Conservation (phyloP, 2,329 filamentous ascomycete species). For the Rutstroemia sp. region DNA sequence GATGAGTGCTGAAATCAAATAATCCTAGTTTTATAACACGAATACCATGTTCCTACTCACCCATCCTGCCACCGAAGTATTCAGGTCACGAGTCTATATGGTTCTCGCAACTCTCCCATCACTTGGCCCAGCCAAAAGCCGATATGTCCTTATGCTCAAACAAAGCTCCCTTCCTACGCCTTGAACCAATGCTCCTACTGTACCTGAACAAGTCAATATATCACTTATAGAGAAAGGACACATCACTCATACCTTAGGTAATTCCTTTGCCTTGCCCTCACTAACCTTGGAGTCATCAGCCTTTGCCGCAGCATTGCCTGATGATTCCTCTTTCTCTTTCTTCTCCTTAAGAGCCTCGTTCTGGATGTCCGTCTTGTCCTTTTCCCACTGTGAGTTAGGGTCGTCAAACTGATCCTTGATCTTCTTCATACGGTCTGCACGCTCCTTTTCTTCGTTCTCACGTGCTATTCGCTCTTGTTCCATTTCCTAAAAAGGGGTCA, state of each 20-base stretch:
- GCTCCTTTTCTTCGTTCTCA: constrained; percentile 72
- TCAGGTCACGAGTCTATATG: constrained; percentile 5
- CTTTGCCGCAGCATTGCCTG: constrained; percentile 3
- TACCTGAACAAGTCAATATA: not conserved
- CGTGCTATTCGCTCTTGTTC: constrained; percentile 74
- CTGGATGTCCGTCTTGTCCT: constrained; percentile 76
- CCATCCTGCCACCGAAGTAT: not conserved
- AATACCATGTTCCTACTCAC: constrained; percentile 9
- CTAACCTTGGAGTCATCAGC: constrained; percentile 4
- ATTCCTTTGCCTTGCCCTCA: constrained; percentile 8
- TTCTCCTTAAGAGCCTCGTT: constrained; percentile 55
- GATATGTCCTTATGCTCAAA: not conserved
- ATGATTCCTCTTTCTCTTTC: constrained; percentile 23
- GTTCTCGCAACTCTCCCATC: not conserved
- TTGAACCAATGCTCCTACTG: constrained; percentile 3
- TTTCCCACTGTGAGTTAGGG: constrained; percentile 73
- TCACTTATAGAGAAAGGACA: not conserved
- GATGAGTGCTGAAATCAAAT: constrained; percentile 10
- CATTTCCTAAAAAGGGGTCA: constrained; percentile 61
- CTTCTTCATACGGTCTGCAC: constrained; percentile 65
- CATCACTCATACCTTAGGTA: constrained; percentile 14
- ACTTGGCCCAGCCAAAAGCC: not conserved
- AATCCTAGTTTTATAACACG: constrained; percentile 13
- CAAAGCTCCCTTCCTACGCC: constrained; percentile 4
- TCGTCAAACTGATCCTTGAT: constrained; percentile 77